These are phyloP conservation scores for Lentinula edodes DNA, from an alignment of 768 basidiomycete species.

Conservation along the genomic window DNA sequence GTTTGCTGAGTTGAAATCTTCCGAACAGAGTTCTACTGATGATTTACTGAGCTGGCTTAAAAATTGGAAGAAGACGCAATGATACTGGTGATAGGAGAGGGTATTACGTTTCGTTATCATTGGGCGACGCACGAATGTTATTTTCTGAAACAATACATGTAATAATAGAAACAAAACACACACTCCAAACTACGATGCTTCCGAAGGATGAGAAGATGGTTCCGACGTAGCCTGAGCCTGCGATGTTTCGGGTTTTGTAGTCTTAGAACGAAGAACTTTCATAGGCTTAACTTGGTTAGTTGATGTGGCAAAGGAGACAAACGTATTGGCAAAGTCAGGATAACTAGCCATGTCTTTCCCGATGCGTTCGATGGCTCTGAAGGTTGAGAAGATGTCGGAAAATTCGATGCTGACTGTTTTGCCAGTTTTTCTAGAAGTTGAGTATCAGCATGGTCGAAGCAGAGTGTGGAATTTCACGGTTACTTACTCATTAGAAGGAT, in stretches of 20 bases:
- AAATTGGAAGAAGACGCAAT: constrained; percentile 20
- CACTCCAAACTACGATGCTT: background rate
- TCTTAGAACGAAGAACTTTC: background rate
- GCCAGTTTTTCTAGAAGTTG: background rate
- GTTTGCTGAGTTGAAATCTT: background rate
- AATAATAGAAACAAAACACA: no score
- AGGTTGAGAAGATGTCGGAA: background rate
- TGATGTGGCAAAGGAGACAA: background rate
- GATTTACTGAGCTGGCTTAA: constrained; percentile 55
- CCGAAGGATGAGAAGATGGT: background rate
- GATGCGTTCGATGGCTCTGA: background rate
- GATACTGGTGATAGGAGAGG: background rate
- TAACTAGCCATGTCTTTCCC: background rate
- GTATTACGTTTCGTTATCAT: background rate
- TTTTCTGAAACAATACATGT: no score
- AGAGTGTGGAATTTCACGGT: background rate
- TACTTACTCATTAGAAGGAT: background rate
- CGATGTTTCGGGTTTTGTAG: no score
- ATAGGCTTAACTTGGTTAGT: background rate
- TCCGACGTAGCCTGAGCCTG: background rate
- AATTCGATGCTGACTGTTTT: constrained; percentile 4
- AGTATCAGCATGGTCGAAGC: no score
- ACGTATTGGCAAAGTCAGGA: background rate
- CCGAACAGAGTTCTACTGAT: constrained; percentile 25
- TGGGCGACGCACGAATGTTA: no score